phyloP scores from a whole-genome alignment of 257 asterid genomes.

The Penstemon davidsonii region DNA sequence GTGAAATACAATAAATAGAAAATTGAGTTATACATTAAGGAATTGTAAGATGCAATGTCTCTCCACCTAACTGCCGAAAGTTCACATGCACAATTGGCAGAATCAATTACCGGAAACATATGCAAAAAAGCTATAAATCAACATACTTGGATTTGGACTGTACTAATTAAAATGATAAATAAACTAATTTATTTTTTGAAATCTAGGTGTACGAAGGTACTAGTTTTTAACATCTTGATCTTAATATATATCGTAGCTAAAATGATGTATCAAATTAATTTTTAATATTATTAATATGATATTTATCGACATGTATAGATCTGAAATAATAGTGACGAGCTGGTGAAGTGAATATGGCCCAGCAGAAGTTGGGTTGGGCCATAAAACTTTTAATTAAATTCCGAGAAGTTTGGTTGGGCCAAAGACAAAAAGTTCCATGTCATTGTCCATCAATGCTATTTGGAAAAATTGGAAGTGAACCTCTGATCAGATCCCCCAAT shows the following conservation, averaged over 20 bases:
- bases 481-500: neutral
- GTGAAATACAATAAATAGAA: no score
- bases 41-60: no score
- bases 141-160: neutral
- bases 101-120: neutral
- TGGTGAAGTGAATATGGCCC: no score
- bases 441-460: neutral
- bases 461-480: neutral
- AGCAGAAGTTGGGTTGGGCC: neutral
- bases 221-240: neutral
- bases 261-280: neutral
- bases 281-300: neutral
- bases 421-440: neutral
- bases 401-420: neutral
- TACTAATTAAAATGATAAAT: no score
- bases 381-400: neutral
- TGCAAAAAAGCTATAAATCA: neutral
- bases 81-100: neutral
- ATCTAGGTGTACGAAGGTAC: no score
- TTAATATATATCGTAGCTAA: neutral
- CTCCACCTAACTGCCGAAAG: neutral
- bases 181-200: no score
- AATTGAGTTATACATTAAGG: no score
- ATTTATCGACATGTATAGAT: no score
- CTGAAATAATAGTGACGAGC: no score